Conservation (phyloP, 345 rosid species). For the Populus ilicifolia region DNA sequence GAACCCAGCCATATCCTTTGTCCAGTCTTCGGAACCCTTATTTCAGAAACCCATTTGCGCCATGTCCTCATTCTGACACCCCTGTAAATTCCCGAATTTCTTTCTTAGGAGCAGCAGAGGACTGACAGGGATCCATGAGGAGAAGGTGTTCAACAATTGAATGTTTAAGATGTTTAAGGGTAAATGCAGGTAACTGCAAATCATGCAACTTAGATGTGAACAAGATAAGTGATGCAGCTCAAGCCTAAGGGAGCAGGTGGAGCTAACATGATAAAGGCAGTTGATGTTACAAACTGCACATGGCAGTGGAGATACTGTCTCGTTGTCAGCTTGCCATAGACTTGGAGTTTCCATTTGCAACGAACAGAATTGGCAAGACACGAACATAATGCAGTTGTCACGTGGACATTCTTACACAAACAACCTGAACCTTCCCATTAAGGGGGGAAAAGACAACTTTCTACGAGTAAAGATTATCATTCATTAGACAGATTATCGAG, state of each 20-base stretch:
- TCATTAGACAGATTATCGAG: not conserved
- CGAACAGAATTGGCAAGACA: slow-evolving; percentile 7
- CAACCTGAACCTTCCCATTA: not conserved
- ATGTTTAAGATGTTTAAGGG: not conserved
- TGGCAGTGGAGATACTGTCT: slow-evolving; percentile 27
- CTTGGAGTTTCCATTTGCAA: slow-evolving; percentile 13
- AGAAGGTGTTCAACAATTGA: not conserved
- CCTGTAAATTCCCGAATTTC: slow-evolving; percentile 26
- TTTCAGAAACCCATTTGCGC: slow-evolving; percentile 48
- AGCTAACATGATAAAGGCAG: slow-evolving; percentile 30
- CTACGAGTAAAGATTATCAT: not conserved
- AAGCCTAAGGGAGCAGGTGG: not conserved
- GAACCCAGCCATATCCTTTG: slow-evolving; percentile 48
- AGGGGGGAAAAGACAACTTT: not conserved
- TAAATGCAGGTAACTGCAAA: not conserved
- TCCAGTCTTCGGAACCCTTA: slow-evolving; percentile 43
- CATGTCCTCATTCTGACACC: slow-evolving; percentile 35
- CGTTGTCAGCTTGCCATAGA: slow-evolving; percentile 25
- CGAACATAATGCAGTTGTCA: not conserved
- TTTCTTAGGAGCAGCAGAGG: slow-evolving; percentile 19
- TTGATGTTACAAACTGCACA: slow-evolving; percentile 25
- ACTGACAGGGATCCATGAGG: slow-evolving; percentile 13
- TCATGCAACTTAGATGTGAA: slow-evolving; percentile 1
- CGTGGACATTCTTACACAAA: not conserved
- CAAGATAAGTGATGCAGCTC: slow-evolving; percentile 3